Conservation (phyloP, 306 rosid genomes). For the Prunus persica region DNA sequence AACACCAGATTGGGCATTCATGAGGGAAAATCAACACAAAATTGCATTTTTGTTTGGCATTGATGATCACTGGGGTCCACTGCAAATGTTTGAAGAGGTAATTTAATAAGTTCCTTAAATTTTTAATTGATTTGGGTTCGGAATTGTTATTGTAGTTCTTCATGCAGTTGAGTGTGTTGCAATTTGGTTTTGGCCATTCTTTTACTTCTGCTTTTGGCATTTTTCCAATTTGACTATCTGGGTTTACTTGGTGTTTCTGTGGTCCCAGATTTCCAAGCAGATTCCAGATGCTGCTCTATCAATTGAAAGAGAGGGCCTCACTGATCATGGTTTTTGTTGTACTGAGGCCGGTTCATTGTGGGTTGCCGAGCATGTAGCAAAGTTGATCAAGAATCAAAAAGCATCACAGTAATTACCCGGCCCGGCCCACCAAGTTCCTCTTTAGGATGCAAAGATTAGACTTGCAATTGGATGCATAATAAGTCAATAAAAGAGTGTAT, state of each 20-base stretch:
- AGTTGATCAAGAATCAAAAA: conserved; percentile 51
- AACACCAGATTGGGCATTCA: conserved; percentile 77
- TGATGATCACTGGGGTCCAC: conserved; percentile 95
- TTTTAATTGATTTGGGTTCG: too few relatives aligned
- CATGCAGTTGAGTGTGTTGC: neutral
- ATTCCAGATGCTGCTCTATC: conserved; percentile 56
- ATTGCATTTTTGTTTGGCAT: conserved; percentile 70
- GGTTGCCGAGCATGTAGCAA: conserved; percentile 78
- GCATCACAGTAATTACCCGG: conserved; percentile 11
- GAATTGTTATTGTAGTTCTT: neutral
- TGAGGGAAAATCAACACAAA: conserved; percentile 55
- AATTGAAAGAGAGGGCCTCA: conserved; percentile 68
- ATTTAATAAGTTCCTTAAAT: neutral
- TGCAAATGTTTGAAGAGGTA: conserved; percentile 86
- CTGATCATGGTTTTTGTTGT: conserved; percentile 66
- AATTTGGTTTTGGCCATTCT: conserved; percentile 6
- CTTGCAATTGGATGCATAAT: conserved; percentile 2
- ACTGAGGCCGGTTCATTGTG: conserved; percentile 76
- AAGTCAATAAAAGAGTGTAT: neutral
- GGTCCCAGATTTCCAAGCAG: conserved; percentile 66
- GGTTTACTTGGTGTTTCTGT: conserved; percentile 9
- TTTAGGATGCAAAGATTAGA: conserved; percentile 4
- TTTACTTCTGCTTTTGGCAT: conserved; percentile 6
- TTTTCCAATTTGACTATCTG: conserved; percentile 18
- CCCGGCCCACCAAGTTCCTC: conserved; percentile 6